Base-by-base conservation (phyloP, 805 yeast genomes). In the Nakazawaea anatomiae region DNA sequence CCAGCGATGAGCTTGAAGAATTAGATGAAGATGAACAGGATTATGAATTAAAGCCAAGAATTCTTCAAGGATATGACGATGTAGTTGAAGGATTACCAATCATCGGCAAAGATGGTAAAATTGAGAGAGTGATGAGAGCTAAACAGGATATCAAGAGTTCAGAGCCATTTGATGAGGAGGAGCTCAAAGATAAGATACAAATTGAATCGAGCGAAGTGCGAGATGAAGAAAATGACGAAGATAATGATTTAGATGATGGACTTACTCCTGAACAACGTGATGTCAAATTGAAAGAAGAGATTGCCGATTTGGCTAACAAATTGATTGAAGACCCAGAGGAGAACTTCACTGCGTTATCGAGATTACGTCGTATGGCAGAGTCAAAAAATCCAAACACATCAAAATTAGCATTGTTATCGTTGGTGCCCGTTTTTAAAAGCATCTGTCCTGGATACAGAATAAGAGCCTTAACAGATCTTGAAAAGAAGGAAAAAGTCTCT, bases 271-370 rank as follows among this genome's bases (percentile, higher is more conserved):
- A 65, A 51, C 86, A 86, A 62, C 74, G 73, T 50, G 70, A 88
- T 29, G 58, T 75, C 6, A 76, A 79, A 52, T 71, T 87, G 41
- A 87, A 90, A 60, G 97, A 90, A 67, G 88, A 87, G 50, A 79
- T 94, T 41, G 96, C 98, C 0, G 82, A 78, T 18, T 66, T 85
- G 46, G 97, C 96, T 1, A 87, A 88, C 39, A 77, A 77, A 41
- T 68, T 92, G 36, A 82, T 82, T 59, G 96, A 90, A 63, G 88
- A 89, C 52, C 97, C 98, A 6, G 98, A 94, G 65, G 96, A 89
- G 60, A 79, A 91, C 60, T 74, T 85, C 6, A 62, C 77, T 11
- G 72, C 81, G 31, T 70, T 91, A 10, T 75, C 86, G 2, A 79
- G 91, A 62, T 72, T 87, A 46, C 71, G 87, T 48, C 80, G 76